Evolutionary conservation across 2,329 filamentous ascomycete species (phyloP), one percentile per base, ranked within the genome.

Genomic region (Lasiodiplodia citricola): DNA sequence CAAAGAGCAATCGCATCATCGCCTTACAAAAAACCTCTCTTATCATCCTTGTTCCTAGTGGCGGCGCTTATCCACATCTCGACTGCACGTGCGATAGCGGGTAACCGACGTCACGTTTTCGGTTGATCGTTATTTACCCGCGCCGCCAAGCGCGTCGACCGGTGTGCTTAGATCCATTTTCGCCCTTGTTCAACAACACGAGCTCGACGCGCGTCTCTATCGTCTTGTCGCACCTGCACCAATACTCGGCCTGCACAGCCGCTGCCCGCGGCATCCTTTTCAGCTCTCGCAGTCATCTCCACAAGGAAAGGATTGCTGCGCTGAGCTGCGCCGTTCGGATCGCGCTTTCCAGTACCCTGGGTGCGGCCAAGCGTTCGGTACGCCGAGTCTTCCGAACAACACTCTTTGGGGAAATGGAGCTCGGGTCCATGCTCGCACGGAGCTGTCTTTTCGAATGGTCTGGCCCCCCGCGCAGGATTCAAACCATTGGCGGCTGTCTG

Each of bases 1-100:
- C 8, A 54, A 14, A 38, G 35, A 64, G n/a, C 2, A 51, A 54
- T 63, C 58, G 35, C 58, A 63, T 63, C 41, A 51, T 63, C 44
- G 18, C 7, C 44, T 63, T 63, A 51, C 57, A 18, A 31, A 60
- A 58, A 7, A 18, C 41, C 41, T 14, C 37, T n/a, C 21, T 44
- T 28, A 28, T 60, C 38, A 44, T n/a, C 57, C 57, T 25, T 28
- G 57, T 31, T 25, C 16, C 18, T 44, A 14, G 37, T 13, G 8
- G 47, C 28, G 23, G 21, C n/a, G 57, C 38, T 31, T 60, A 28
- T 28, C 23, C 37, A n/a, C 18, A n/a, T 23, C 6, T n/a, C 37
- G 41, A 47, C 58, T 21, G 31, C 16, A 47, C 44, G 44, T 47
- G 44, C 44, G n/a, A 47, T n/a, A 11, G 44, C 23, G 58, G 23